These are phyloP conservation scores for Penicillium fimorum DNA, from an alignment of 495 filamentous ascomycete genomes.

Conservation along the genomic window DNA sequence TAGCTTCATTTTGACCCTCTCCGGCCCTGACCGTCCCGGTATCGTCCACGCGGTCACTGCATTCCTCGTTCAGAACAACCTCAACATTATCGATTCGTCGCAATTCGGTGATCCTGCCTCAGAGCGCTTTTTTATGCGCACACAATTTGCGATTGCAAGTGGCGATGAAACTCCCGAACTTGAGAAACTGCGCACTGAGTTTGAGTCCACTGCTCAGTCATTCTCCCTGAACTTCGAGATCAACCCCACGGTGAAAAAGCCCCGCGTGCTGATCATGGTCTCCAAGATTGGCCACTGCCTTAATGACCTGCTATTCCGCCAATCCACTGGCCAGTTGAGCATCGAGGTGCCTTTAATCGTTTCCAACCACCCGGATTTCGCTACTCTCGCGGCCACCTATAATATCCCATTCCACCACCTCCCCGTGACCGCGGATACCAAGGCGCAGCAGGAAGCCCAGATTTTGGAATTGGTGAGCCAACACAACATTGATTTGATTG, in stretches of 20 bases:
- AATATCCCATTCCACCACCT: slow-evolving; percentile 72
- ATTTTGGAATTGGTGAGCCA: slow-evolving; percentile 63
- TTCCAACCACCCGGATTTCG: slow-evolving; percentile 73
- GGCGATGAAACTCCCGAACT: slow-evolving; percentile 40
- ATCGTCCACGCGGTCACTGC: slow-evolving; percentile 76
- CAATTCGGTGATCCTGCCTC: slow-evolving; percentile 68
- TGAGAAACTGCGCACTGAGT: slow-evolving; percentile 41
- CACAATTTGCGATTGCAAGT: slow-evolving; percentile 59
- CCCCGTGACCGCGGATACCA: slow-evolving; percentile 67
- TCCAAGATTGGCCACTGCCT: slow-evolving; percentile 79
- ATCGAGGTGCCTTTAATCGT: slow-evolving; percentile 67
- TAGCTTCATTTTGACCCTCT: slow-evolving; percentile 71
- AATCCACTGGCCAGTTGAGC: slow-evolving; percentile 55
- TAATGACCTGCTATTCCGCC: slow-evolving; percentile 75
- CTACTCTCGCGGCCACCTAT: slow-evolving; percentile 62
- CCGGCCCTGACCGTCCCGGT: slow-evolving; percentile 70
- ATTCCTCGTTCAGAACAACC: slow-evolving; percentile 60
- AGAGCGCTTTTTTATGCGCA: slow-evolving; percentile 74
- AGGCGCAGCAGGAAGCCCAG: slow-evolving; percentile 61
- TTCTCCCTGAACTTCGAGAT: slow-evolving; percentile 64
- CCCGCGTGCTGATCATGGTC: slow-evolving; percentile 74
- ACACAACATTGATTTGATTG: slow-evolving; percentile 67
- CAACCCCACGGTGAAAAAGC: slow-evolving; percentile 58
- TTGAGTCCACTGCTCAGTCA: slow-evolving; percentile 53
- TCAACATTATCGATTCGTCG: slow-evolving; percentile 73